Base-by-base conservation (phyloP, 768 basidiomycete species). In the Mycena epipterygia region DNA sequence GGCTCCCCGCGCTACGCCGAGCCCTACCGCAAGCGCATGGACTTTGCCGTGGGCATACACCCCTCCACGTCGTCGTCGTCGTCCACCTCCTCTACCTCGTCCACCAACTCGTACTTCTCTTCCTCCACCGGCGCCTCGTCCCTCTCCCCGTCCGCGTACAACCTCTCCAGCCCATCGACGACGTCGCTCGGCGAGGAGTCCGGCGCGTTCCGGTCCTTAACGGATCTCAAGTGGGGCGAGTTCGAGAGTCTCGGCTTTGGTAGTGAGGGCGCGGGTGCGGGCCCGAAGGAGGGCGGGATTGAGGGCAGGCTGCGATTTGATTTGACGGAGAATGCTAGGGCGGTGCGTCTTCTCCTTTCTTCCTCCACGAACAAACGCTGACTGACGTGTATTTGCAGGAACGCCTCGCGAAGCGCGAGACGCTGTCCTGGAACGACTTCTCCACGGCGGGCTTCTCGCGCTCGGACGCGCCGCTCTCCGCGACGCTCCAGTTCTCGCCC, bases 381-480 rank as follows among this genome's bases (percentile, higher is more conserved):
- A 39, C 67, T 59, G 14, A 60, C 61, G 67, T 52, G 41, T 49
- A 39, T 16, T 63, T 58, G 44, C 75, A 95, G 93, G 85, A 89
- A 76, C 89, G 87, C 61, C 73, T 89, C 2, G 84, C 89, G 46
- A 96, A 96, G 78, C 93, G 96, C 35, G 82, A 90, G 63, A 97
- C 96, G 0, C 86, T 98, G 70, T 89, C 90, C 23, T 98, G 96
- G 96, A 91, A 89, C 57, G 96, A 97, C 79, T 98, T 98, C 77
- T 94, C 95, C 17, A 78, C 86, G 0, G 82, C 91, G 16, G 96
- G 96, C 2, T 98, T 98, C 83, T 83, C 92, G 12, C 91, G 95
- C 25, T 87, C 85, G 13, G 94, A 97, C 68, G 89, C 85, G 2
- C 92, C 93, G 0, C 86, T 98, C 14, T 90, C 87, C 49, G 88